Base-by-base conservation (phyloP, 2,329 filamentous ascomycete genomes). In the Apiospora sp. region DNA sequence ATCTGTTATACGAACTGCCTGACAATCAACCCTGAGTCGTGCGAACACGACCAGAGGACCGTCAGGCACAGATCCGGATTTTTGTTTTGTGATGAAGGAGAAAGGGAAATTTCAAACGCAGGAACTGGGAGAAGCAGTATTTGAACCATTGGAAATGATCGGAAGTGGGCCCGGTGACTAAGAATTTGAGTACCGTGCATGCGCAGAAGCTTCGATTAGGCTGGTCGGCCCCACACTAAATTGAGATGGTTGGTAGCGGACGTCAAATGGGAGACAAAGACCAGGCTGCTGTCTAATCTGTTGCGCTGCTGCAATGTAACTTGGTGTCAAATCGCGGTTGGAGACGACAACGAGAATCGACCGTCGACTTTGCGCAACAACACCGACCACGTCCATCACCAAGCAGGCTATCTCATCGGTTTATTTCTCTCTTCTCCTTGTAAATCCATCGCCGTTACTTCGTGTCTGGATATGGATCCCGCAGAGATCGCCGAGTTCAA, bases 401-500 rank as follows among this genome's bases (percentile, higher is more conserved):
- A 22, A 51, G 8, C 71, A 71, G 37, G 14, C 22, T 30, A 64
- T 34, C 22, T 12, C 49, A 43, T 27, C 24, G 30, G 12, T 27
- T 30, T 70, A 10, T 41, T 41, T 10, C 10, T 41, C 37, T 10
- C 37, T 41, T 19, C 16, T 3, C 44, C 22, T 16, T 37, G 22
- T 16, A 41, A 4, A 30, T 68, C 24, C 68, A 22, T 70, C 68
- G 73, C 68, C 77, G 22, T n/a, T 13, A 41, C 34, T 64, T 24
- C 22, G 22, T 10, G n/a, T 14, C 41, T 14, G 19, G 84, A 77
- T 67, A 91, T 91, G 86, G 90, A 92, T 81, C 86, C 91, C 78
- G 90, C 94, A 64, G 92, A 93, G 41, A 95, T 98, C 80, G 94
- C 97, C 83, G 95, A 98, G 87, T 94, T 94, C 76, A 98, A 98